Percentiles rank a stretch among this genome's conserved stretches.
These are phyloP conservation scores for Closterium sp. DNA, from an alignment of 139 green algal genomes.

Conservation along the genomic window DNA sequence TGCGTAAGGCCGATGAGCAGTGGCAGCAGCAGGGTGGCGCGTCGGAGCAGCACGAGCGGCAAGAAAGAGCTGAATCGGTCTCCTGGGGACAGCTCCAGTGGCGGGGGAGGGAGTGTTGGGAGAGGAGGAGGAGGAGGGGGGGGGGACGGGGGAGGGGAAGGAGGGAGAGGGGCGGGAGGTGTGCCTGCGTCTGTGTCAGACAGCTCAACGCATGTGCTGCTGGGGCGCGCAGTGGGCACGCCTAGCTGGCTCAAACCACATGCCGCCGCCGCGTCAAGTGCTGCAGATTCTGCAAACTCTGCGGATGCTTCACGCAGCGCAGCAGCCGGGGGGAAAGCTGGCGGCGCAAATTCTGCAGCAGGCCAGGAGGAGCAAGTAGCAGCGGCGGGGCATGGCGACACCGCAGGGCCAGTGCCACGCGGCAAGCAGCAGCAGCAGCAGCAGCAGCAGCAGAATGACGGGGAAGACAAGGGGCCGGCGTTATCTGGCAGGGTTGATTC, in stretches of 20 bases:
- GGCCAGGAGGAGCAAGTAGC: too few relatives aligned
- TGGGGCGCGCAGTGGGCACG: not conserved
- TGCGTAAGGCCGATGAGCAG: not conserved
- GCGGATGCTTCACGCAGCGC: not conserved
- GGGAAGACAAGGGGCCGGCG: too few relatives aligned
- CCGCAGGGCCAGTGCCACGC: not conserved
- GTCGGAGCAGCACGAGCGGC: not conserved
- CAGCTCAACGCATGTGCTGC: not conserved
- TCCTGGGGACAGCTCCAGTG: not conserved
- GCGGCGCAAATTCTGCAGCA: too few relatives aligned
- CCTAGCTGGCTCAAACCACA: not conserved
- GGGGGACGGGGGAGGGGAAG: too few relatives aligned
- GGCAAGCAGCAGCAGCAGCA: not conserved
- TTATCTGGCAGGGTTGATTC: not conserved
- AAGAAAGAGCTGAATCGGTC: not conserved
- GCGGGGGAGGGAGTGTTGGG: not conserved
- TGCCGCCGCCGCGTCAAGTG: not conserved
- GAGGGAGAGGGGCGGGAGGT: not conserved
- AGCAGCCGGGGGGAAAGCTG: not conserved
- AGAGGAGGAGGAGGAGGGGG: too few relatives aligned
- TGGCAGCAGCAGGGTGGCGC: not conserved
- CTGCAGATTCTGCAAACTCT: not conserved
- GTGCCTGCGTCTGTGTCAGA: not conserved
- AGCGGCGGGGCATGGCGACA: not conserved
- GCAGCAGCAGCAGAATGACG: not conserved